Evolutionary conservation across 768 basidiomycete species (phyloP).

Genomic region (Lentinula sp.): DNA sequence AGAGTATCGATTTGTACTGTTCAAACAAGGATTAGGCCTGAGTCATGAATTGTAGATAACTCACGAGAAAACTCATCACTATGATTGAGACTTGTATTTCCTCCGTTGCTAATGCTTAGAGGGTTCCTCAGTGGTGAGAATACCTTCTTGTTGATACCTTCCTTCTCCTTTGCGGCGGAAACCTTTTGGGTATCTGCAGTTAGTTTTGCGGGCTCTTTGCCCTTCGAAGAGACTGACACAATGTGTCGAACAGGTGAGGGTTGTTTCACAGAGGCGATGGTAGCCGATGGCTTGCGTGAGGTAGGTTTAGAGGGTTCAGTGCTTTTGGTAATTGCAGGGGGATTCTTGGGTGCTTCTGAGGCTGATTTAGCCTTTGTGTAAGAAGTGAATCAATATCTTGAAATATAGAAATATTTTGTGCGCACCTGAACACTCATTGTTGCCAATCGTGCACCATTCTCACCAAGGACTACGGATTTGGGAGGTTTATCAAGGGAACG

Average conservation of each 20-base stretch:
- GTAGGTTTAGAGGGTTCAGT: slow-evolving; percentile 2
- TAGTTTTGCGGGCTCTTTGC: background rate
- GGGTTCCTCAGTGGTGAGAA: slow-evolving; percentile 36
- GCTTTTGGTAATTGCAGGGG: slow-evolving; percentile 11
- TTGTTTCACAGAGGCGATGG: slow-evolving; percentile 3
- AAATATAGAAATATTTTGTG: background rate
- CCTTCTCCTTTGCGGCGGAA: slow-evolving; percentile 4
- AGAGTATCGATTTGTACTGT: slow-evolving; percentile 20
- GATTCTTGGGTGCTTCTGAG: slow-evolving; percentile 7
- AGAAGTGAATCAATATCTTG: background rate
- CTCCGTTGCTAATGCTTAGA: slow-evolving; percentile 23
- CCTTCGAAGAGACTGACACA: background rate
- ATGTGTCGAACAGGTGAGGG: background rate
- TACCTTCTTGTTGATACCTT: slow-evolving; percentile 19
- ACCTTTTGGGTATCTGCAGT: background rate
- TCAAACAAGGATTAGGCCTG: background rate
- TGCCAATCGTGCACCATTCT: slow-evolving; percentile 39
- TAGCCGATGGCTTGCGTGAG: slow-evolving; percentile 6
- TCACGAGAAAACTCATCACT: slow-evolving; percentile 22
- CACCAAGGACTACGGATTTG: slow-evolving; percentile 45
- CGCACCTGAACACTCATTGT: slow-evolving; percentile 55
- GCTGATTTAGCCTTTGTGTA: background rate
- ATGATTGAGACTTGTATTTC: background rate
- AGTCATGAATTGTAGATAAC: slow-evolving; percentile 2
- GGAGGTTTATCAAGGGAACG: slow-evolving; percentile 64